These are phyloP conservation scores for Stereum hirsutum DNA, from an alignment of 1,284 basidiomycete species.

Conservation along the genomic window DNA sequence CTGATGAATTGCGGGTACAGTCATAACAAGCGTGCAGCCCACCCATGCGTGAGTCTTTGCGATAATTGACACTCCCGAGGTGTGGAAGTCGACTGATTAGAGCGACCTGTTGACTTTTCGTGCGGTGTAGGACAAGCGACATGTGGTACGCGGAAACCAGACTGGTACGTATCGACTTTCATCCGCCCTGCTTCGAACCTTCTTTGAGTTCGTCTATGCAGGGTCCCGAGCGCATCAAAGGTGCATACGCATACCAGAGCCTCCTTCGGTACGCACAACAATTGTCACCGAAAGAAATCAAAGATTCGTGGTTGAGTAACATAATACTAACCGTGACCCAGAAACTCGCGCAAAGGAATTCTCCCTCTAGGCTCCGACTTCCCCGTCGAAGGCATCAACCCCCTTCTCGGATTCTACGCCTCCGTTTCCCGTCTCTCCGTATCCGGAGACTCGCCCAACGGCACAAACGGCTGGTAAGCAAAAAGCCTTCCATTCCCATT, in stretches of 20 bases:
- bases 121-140: slow-evolving; percentile 60
- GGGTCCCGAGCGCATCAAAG: slow-evolving; percentile 74
- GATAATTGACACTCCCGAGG: neutral
- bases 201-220: slow-evolving; percentile 17
- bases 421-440: slow-evolving; percentile 68
- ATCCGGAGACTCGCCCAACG: slow-evolving; percentile 75
- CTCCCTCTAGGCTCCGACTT: slow-evolving; percentile 87
- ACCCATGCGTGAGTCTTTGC: slow-evolving; percentile 65
- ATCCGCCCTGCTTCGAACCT: neutral
- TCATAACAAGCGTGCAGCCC: slow-evolving; percentile 89
- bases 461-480: slow-evolving; percentile 74
- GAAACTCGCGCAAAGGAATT: slow-evolving; percentile 39
- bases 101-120: neutral
- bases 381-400: slow-evolving; percentile 80
- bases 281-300: neutral
- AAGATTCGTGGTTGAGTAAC: slow-evolving; percentile 8
- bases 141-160: slow-evolving; percentile 86
- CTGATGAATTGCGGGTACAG: slow-evolving; percentile 25
- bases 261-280: slow-evolving; percentile 49
- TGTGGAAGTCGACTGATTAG: neutral
- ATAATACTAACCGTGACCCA: no score
- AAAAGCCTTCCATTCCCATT: neutral
- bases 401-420: slow-evolving; percentile 80
- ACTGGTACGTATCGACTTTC: slow-evolving; percentile 35
- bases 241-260: slow-evolving; percentile 84